Percentiles rank a stretch among this genome's conserved stretches.
Evolutionary conservation across 768 basidiomycete genomes (phyloP).

Genomic region (Fomitopsis serialis): DNA sequence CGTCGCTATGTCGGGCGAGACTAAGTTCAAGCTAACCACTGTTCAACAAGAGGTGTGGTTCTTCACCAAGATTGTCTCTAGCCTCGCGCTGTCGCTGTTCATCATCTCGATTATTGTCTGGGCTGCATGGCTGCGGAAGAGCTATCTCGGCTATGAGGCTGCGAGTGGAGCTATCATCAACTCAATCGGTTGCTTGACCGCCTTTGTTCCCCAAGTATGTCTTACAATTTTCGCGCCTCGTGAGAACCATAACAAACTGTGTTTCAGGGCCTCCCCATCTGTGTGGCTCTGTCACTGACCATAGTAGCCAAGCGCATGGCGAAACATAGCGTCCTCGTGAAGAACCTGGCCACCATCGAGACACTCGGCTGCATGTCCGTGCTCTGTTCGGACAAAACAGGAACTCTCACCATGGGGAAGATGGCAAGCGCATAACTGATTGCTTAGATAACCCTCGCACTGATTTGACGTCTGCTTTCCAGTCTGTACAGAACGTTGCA

Average conservation of each 20-base stretch:
- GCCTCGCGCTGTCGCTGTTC: slow-evolving; percentile 33
- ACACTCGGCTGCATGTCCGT: slow-evolving; percentile 59
- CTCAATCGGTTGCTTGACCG: slow-evolving; percentile 47
- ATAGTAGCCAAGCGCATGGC: slow-evolving; percentile 37
- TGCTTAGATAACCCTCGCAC: not conserved
- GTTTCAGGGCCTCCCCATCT: slow-evolving; percentile 33
- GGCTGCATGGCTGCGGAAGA: slow-evolving; percentile 34
- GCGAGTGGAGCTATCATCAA: slow-evolving; percentile 48
- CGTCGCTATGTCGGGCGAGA: slow-evolving; percentile 47
- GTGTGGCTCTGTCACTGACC: slow-evolving; percentile 49
- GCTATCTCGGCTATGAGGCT: slow-evolving; percentile 41
- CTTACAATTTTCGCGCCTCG: too few relatives aligned
- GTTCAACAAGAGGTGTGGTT: slow-evolving; percentile 44
- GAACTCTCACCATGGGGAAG: slow-evolving; percentile 48
- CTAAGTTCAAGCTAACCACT: slow-evolving; percentile 40
- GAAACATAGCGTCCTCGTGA: slow-evolving; percentile 47
- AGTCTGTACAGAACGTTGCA: slow-evolving; percentile 31
- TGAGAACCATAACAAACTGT: not conserved
- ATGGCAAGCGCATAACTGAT: too few relatives aligned
- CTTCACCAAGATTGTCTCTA: slow-evolving; percentile 47
- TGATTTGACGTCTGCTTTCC: too few relatives aligned
- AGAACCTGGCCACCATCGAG: slow-evolving; percentile 61
- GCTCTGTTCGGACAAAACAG: slow-evolving; percentile 52
- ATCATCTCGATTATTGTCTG: slow-evolving; percentile 31
- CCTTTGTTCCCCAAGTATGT: slow-evolving; percentile 46